Conservation (phyloP, 768 basidiomycete genomes). For the Boletus speciosus region DNA sequence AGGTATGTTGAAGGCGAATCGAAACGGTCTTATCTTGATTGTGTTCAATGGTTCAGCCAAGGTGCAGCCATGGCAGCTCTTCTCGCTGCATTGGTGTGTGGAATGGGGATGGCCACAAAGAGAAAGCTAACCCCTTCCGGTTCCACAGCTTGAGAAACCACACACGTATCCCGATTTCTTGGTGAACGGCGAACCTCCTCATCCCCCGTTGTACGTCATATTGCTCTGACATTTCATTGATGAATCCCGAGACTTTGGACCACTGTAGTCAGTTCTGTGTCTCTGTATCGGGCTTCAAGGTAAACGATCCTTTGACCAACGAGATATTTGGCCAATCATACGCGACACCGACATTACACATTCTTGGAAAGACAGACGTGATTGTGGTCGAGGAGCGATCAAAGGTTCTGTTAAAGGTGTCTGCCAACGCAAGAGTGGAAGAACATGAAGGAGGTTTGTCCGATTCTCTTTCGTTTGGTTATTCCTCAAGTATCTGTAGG, state of each 20-base stretch:
- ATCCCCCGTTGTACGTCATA: slow-evolving; percentile 66
- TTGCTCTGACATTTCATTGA: not conserved
- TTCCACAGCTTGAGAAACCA: slow-evolving; percentile 50
- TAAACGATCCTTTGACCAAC: slow-evolving; percentile 43
- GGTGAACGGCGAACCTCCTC: slow-evolving; percentile 58
- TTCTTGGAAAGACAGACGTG: slow-evolving; percentile 74
- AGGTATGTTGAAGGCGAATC: slow-evolving; percentile 41
- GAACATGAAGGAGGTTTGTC: slow-evolving; percentile 74
- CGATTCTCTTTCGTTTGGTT: not conserved
- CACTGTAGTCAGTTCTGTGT: slow-evolving; percentile 63
- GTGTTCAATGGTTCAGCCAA: slow-evolving; percentile 45
- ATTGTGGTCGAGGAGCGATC: slow-evolving; percentile 72
- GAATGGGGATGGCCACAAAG: not conserved
- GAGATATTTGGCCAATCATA: slow-evolving; percentile 50
- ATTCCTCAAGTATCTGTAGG: slow-evolving; percentile 40
- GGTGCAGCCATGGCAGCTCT: slow-evolving; percentile 75
- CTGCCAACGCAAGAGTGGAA: slow-evolving; percentile 60
- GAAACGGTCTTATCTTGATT: not conserved
- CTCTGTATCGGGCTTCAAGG: slow-evolving; percentile 69
- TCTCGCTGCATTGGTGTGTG: slow-evolving; percentile 62
- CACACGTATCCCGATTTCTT: slow-evolving; percentile 55
- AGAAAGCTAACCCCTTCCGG: not conserved
- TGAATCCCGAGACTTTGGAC: not conserved
- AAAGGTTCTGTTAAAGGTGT: slow-evolving; percentile 49
- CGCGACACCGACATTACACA: slow-evolving; percentile 71